These are phyloP conservation scores for Aspergillus sp. DNA, from an alignment of 2,329 filamentous ascomycete species.

Conservation along the genomic window DNA sequence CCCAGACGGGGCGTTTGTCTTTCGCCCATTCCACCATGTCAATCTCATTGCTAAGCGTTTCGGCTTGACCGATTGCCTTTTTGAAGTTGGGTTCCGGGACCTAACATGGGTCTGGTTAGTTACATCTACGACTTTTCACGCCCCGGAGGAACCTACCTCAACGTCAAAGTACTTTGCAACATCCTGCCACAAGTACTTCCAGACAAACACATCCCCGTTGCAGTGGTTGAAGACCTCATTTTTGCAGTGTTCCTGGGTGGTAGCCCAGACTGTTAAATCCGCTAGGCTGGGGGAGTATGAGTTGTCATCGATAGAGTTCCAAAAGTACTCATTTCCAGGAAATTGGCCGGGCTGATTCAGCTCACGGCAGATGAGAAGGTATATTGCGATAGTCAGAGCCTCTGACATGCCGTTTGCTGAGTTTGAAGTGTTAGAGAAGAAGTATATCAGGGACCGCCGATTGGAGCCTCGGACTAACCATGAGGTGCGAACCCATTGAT, in stretches of 20 bases:
- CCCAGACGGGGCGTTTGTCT: conserved; percentile 21
- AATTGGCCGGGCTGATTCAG: conserved; percentile 17
- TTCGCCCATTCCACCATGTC: conserved; percentile 23
- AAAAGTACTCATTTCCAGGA: conserved; percentile 29
- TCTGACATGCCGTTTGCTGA: conserved; percentile 29
- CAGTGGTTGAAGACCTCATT: conserved; percentile 27
- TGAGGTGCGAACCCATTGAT: conserved; percentile 28
- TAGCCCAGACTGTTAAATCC: conserved; percentile 24
- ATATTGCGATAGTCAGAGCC: conserved; percentile 25
- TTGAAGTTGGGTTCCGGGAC: conserved; percentile 14
- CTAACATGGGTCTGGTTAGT: neutral
- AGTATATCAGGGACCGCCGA: neutral
- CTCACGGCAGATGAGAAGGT: conserved; percentile 27
- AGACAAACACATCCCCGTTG: conserved; percentile 28
- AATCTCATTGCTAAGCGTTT: conserved; percentile 14
- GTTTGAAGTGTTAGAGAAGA: neutral
- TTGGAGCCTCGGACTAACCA: conserved; percentile 11
- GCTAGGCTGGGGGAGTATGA: conserved; percentile 27
- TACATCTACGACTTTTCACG: neutral
- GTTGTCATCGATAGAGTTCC: conserved; percentile 24
- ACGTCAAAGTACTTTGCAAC: conserved; percentile 22
- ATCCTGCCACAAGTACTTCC: conserved; percentile 23
- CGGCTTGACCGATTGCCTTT: conserved; percentile 11
- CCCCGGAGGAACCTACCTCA: conserved; percentile 7
- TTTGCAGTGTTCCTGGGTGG: conserved; percentile 17